phyloP scores from a whole-genome alignment of 2,329 filamentous ascomycete genomes.

The Colletotrichum filicis region DNA sequence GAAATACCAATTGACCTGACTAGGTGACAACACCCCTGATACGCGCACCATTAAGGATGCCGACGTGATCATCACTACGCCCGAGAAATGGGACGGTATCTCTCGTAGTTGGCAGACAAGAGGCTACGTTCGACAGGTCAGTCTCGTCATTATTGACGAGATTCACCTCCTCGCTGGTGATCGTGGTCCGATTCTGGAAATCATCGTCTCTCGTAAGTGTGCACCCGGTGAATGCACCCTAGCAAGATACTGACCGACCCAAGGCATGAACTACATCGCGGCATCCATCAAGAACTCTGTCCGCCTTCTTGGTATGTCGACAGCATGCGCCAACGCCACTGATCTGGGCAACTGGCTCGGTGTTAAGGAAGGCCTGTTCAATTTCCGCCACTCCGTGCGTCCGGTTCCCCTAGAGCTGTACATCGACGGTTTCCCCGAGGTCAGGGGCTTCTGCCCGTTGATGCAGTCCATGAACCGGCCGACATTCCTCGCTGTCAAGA shows the following conservation, averaged over 20 bases:
- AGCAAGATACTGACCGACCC: slow-evolving; percentile 37
- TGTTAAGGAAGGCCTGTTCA: slow-evolving; percentile 95
- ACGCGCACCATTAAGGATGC: slow-evolving; percentile 95
- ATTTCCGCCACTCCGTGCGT: slow-evolving; percentile 96
- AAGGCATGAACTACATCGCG: slow-evolving; percentile 97
- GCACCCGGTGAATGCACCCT: neutral
- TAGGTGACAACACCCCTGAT: slow-evolving; percentile 91
- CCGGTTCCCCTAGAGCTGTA: slow-evolving; percentile 96
- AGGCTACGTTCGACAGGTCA: slow-evolving; percentile 94
- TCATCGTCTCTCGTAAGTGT: slow-evolving; percentile 79
- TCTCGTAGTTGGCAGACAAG: slow-evolving; percentile 98
- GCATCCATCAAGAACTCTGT: slow-evolving; percentile 91
- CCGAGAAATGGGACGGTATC: slow-evolving; percentile 99
- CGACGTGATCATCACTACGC: slow-evolving; percentile 97
- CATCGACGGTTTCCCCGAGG: slow-evolving; percentile 96
- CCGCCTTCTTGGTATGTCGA: slow-evolving; percentile 97
- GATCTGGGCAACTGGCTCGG: slow-evolving; percentile 97
- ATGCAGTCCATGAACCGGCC: slow-evolving; percentile 99
- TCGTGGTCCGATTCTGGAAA: slow-evolving; percentile 96
- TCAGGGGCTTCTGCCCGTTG: slow-evolving; percentile 92
- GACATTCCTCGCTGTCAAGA: slow-evolving; percentile 96
- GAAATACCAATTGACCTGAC: neutral
- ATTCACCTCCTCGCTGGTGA: slow-evolving; percentile 98
- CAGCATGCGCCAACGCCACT: slow-evolving; percentile 93
- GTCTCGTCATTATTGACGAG: slow-evolving; percentile 97